Evolutionary conservation across 2,329 filamentous ascomycete species (phyloP), one percentile per base, ranked within the genome.

Genomic region (Paraphoma sp.): DNA sequence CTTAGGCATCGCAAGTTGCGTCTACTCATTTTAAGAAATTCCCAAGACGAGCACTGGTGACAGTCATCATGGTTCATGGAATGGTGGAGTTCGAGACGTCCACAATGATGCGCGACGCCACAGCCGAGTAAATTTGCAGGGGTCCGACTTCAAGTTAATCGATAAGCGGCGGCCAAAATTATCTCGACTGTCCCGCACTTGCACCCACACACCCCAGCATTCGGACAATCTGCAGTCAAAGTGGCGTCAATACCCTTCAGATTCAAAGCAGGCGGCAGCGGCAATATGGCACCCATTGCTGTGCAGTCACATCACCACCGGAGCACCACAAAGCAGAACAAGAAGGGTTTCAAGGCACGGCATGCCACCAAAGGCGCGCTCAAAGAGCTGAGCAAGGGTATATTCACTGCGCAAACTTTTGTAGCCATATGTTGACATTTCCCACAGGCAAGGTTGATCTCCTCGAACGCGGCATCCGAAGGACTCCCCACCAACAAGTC

Each of bases 291-390:
- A 73, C 85, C 87, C 78, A 82, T 84, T 58, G 84, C 86, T 72
- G 76, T 83, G 62, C 61, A 65, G 30, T 78, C 82, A 66, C 92
- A 98, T 79, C 93, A 94, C 74, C 95, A 99, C 79, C 87, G 94
- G 76, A 91, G 91, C 72, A 97, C 93, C 56, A 97, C 93, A 51
- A 99, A 98, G 83, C 83, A 87, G 70, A 81, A 85, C 64, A 88
- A 97, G 80, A 99, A 99, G 83, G 77, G 89, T 28, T 99, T 93
- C 84, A 99, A 99, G 80, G 92, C 92, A 56, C 89, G 89, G 75
- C 93, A 97, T 81, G 87, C 93, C 41, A 92, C 91, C 60, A 98
- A 98, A 78, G 88, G 91, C 71, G 86, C 92, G 55, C 78, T 97
- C 72, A 92, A 95, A 75, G 92, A 97, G 63, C 84, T 87, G 64